Evolutionary conservation across 1,284 basidiomycete genomes (phyloP).

Genomic region (Leccinum holopus): DNA sequence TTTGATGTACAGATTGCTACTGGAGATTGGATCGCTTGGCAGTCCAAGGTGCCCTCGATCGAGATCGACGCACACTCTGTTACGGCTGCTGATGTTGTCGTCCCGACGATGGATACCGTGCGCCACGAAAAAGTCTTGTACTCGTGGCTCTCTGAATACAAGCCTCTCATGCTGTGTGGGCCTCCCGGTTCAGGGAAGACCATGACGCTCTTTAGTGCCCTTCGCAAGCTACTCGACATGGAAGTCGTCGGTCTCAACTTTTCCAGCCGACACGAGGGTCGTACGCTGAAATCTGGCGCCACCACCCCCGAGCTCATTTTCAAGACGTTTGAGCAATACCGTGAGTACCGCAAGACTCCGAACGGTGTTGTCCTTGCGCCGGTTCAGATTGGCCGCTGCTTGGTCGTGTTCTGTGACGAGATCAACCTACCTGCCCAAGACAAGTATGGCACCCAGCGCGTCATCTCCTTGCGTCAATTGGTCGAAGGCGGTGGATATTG

Average conservation of each 20-base stretch:
- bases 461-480: constrained; percentile 96
- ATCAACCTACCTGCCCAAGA: constrained; percentile 98
- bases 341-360: constrained; percentile 98
- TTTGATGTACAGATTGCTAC: constrained; percentile 88
- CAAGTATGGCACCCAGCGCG: constrained; percentile 98
- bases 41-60: constrained; percentile 87
- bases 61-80: constrained; percentile 98
- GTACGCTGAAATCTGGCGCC: constrained; percentile 41
- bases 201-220: constrained; percentile 99
- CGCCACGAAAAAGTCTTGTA: constrained; percentile 99
- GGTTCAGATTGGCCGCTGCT: constrained; percentile 94
- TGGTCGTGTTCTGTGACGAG: constrained; percentile 99
- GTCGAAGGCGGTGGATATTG: constrained; percentile 97
- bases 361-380: constrained; percentile 95
- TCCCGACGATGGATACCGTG: constrained; percentile 98
- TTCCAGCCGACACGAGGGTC: constrained; percentile 56
- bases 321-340: constrained; percentile 99
- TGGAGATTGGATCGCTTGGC: constrained; percentile 93
- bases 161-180: constrained; percentile 97
- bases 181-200: constrained; percentile 99
- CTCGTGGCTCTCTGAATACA: constrained; percentile 98
- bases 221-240: constrained; percentile 97
- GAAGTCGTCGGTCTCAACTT: constrained; percentile 99
- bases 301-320: constrained; percentile 97
- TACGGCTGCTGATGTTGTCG: constrained; percentile 93